Base-by-base conservation (phyloP, 1,284 basidiomycete genomes). In the Psilocybe mexicana region DNA sequence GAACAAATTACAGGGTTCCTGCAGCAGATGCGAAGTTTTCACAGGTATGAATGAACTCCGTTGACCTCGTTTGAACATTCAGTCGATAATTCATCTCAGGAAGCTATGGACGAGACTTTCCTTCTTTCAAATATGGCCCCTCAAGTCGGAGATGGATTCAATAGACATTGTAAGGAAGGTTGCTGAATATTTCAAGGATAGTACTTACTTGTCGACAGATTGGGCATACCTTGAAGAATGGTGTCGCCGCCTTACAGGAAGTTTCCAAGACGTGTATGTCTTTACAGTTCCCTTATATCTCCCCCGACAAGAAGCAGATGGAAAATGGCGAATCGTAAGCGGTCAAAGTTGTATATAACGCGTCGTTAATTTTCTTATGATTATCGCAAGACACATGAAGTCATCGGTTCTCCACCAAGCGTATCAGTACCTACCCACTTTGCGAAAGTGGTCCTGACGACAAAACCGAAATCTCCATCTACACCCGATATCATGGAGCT, bases 281-380 rank as follows among this genome's bases (percentile, higher is more conserved):
- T 99, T 99, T 74, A 99, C 97, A 6, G 83, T 99, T 25, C 97
- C 97, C 0, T 80, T 99, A n/a, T 99, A 99, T 76, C 84, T 99
- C 10, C 97, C 97, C 1, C 86, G 85, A 48, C 83, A 85, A 55
- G 88, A 92, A 7, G 65, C 84, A 0, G 95, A 98, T 70, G 95
- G 95, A 7, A 98, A 96, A 77, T 98, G 90, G 87, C 86, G 93
- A 55, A 91, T 98, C 65, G 94, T 95, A 65, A 76, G 92, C 83
- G 3, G 8, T 38, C n/a, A 35, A 12, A 12, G 11, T 48, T 23
- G 2, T 2, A 33, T 26, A 1, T n/a, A 33, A 8, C 30, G 2
- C 24, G 12, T 36, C 14, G 36, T 30, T 35, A n/a, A 18, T 49
- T 12, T 36, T 5, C n/a, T 8, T 24, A 18, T 14, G 3, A 14